These are phyloP conservation scores for Drechslera avenae DNA, from an alignment of 2,329 filamentous ascomycete species.

Conservation along the genomic window DNA sequence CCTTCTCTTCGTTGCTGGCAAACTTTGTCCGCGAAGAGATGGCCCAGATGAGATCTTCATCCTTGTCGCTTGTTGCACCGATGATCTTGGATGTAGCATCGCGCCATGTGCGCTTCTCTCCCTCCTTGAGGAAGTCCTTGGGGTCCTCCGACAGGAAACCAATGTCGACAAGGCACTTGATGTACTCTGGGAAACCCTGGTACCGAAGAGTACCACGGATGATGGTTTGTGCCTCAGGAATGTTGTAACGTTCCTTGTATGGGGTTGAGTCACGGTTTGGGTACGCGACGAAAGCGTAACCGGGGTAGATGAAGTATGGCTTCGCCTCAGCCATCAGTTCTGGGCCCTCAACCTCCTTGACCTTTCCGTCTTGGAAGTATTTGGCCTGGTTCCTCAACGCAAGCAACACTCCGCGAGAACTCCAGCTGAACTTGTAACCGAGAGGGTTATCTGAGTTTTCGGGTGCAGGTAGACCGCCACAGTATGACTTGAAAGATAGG, in stretches of 20 bases:
- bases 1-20: constrained; percentile 68
- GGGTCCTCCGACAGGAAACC: constrained; percentile 81
- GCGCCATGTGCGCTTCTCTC: constrained; percentile 73
- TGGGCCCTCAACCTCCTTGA: constrained; percentile 60
- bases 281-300: constrained; percentile 89
- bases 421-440: constrained; percentile 86
- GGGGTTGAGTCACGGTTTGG: constrained; percentile 88
- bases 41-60: constrained; percentile 72
- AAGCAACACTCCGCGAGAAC: constrained; percentile 81
- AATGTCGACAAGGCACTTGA: constrained; percentile 84
- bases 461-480: constrained; percentile 58
- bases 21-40: constrained; percentile 79
- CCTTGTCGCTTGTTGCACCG: constrained; percentile 67
- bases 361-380: constrained; percentile 79
- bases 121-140: constrained; percentile 65
- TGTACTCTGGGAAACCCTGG: constrained; percentile 87
- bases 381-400: constrained; percentile 85
- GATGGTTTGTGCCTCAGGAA: constrained; percentile 88
- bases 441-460: constrained; percentile 86
- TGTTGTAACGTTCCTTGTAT: constrained; percentile 88
- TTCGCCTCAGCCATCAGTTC: constrained; percentile 87
- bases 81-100: constrained; percentile 81
- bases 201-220: constrained; percentile 85
- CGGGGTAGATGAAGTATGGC: constrained; percentile 88
- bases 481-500: constrained; percentile 79